Evolutionary conservation across 2,329 filamentous ascomycete species (phyloP), one percentile per base, ranked within the genome.

Genomic region (Huntiella omanensis): DNA sequence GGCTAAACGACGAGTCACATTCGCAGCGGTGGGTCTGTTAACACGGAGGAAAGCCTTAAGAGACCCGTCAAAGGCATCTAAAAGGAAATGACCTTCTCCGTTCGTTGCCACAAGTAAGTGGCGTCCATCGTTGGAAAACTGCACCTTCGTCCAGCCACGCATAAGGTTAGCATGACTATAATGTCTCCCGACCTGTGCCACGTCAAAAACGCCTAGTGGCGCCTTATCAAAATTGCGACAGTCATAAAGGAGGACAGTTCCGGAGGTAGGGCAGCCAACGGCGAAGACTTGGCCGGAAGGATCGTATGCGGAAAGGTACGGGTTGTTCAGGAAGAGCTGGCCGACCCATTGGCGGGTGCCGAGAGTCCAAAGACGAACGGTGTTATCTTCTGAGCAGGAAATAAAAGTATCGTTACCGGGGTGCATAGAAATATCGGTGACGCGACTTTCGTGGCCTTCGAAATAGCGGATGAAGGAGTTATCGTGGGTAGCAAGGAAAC

Each of bases 401-500:
- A 98, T 76, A 64, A 98, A 96, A 53, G 81, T 80, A 61, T 98
- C 91, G 55, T 73, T 77, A 41, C 84, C 82, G 0, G 91, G 91
- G 53, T 87, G 88, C 52, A 96, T 72, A 1, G 81, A 69, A 22
- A 98, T 71, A 50, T 73, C 81, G 13, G 88, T 96, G 33, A 98
- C 91, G 47, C 78, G 70, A 49, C 74, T 80, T 37, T 83, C 81
- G 61, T 98, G 91, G 43, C 88, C 91, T 51, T 83, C 80, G 59
- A 96, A 98, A 63, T 98, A 98, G 52, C 91, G 82, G 51, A 96
- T 83, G 61, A 93, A 98, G 49, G 80, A 83, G 64, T 96, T 95
- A 61, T 96, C 91, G 62, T 98, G 91, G 10, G 80, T 94, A 48
- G 75, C 92, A 51, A 86, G 80, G 64, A 82, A 95, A 59, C 77